These are phyloP conservation scores for Eudorina sp. DNA, from an alignment of 139 green algal genomes.

Conservation along the genomic window DNA sequence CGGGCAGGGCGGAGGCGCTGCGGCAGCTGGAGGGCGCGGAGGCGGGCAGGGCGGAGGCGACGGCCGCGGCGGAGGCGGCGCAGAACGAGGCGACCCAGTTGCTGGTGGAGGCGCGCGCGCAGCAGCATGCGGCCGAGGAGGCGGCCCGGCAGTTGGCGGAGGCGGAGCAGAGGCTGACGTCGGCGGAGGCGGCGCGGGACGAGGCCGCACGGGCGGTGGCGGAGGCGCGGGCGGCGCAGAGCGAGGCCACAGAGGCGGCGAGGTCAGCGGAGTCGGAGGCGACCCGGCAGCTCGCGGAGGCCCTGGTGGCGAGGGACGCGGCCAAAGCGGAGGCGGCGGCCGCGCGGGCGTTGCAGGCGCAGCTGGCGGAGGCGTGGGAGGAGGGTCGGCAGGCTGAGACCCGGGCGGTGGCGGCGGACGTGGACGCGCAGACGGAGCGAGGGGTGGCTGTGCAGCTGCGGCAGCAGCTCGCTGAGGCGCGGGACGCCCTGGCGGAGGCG, in stretches of 20 bases:
- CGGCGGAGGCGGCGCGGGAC: not conserved
- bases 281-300: not conserved
- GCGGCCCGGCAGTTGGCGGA: not conserved
- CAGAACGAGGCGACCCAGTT: not conserved
- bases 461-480: not conserved
- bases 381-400: not conserved
- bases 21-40: not conserved
- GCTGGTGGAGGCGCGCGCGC: not conserved
- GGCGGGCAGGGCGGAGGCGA: not conserved
- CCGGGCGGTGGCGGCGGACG: not conserved
- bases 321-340: not conserved
- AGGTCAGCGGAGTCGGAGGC: not conserved
- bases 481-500: not conserved
- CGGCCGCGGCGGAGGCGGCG: not conserved
- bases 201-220: not conserved
- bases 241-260: not conserved
- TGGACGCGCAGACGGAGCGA: not conserved
- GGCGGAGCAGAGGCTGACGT: not conserved
- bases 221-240: slow-evolving; percentile 1
- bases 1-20: not conserved
- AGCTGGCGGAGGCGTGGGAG: not conserved
- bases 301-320: not conserved
- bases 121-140: not conserved
- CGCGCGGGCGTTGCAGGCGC: not conserved
- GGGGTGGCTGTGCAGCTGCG: not conserved